Base-by-base conservation (phyloP, 139 green algal species). In the Nannochloris sp. region DNA sequence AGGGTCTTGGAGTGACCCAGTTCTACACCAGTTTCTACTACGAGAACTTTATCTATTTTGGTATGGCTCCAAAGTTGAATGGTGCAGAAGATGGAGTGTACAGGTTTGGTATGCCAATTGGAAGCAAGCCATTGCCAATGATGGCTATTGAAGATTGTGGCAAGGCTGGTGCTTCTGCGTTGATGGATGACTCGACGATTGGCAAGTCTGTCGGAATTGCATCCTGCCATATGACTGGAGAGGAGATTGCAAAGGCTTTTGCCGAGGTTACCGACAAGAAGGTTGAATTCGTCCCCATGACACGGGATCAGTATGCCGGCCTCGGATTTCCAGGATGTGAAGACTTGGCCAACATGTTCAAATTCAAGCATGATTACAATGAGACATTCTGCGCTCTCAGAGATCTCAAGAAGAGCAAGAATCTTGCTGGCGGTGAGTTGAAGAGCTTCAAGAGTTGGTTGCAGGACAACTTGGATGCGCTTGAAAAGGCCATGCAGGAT, bases 111-210 rank as follows among this genome's bases (percentile, higher is more conserved):
- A 25, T 53, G 18, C 16, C 16, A 19, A 53, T 53, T 10, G 46
- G 46, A 53, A 53, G 46, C 46, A 53, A 53, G 46, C 46, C 46
- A 53, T 21, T 53, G 16, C 46, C 46, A 53, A 53, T 53, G 46
- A 21, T 53, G 16, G 46, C 46, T 2, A 53, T 53, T 53, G 46
- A 53, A 2, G 46, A 53, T 53, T 25, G 16, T 23, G 46, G 46
- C 18, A 53, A 53, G n/a, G 46, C 46, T 6, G 46, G 46, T 19
- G 46, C 46, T 25, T 2, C 46, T 21, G 18, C n/a, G 2, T 12
- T 53, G 16, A 21, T 53, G 16, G 46, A 53, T 53, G 46, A 53
- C n/a, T 53, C 46, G 1, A 53, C 12, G 1, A 53, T 53, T 21
- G 46, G 46, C 5, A 53, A 53, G n/a, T 53, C 46, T 19, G 46